phyloP scores from a whole-genome alignment of 2,329 filamentous ascomycete species.

The Beauveria rudraprayagi region DNA sequence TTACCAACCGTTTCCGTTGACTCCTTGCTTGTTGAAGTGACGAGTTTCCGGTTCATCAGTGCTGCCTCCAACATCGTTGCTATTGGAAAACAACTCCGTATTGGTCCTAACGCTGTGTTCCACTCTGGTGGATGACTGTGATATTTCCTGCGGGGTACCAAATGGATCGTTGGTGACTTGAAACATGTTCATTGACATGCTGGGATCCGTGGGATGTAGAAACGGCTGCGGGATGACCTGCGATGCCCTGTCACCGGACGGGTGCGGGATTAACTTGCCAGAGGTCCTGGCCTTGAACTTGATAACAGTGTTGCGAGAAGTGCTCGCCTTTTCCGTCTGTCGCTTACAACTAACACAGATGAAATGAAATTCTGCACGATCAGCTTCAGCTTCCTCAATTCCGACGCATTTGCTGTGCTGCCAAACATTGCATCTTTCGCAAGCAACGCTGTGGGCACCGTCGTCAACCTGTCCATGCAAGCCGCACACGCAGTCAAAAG shows the following conservation, averaged over 20 bases:
- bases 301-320: conserved; percentile 40
- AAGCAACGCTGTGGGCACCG: conserved; percentile 86
- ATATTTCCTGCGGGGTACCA: neutral
- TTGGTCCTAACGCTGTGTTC: neutral
- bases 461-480: conserved; percentile 90
- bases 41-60: neutral
- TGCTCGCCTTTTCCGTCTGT: conserved; percentile 56
- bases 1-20: neutral
- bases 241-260: neutral
- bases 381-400: conserved; percentile 70
- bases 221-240: neutral
- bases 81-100: too few relatives aligned
- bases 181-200: neutral
- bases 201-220: neutral
- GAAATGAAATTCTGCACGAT: conserved; percentile 80
- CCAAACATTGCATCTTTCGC: conserved; percentile 91
- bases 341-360: conserved; percentile 71
- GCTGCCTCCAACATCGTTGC: neutral
- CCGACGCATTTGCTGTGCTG: conserved; percentile 91
- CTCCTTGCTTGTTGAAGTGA: neutral
- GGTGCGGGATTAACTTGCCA: neutral
- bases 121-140: neutral
- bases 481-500: conserved; percentile 91
- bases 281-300: conserved; percentile 41
- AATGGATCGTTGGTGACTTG: neutral